phyloP scores from a whole-genome alignment of 345 rosid genomes.

The Leavenworthia alabamica region DNA sequence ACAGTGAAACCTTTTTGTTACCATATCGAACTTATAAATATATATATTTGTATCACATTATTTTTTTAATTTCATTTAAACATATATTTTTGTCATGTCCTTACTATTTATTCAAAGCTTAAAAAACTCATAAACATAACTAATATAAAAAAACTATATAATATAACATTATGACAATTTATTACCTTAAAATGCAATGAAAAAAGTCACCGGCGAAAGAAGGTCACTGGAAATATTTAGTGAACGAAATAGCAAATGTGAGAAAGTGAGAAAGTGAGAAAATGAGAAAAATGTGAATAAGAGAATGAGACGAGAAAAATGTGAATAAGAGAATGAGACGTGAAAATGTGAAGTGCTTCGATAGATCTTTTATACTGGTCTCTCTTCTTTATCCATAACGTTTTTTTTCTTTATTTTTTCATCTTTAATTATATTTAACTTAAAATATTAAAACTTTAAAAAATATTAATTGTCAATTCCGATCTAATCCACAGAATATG shows the following conservation, averaged over 20 bases:
- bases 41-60: background rate
- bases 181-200: background rate
- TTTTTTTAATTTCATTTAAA: background rate
- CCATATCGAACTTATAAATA: background rate
- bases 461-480: background rate
- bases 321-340: constrained; percentile 3
- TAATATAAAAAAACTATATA: background rate
- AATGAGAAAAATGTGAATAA: background rate
- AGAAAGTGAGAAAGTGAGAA: background rate
- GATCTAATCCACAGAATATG: background rate
- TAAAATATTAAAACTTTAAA: background rate
- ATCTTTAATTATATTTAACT: background rate
- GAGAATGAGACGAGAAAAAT: background rate
- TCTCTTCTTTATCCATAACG: background rate
- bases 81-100: background rate
- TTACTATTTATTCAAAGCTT: background rate
- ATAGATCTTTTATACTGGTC: constrained; percentile 7
- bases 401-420: background rate
- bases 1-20: background rate
- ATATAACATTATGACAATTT: background rate
- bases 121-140: background rate
- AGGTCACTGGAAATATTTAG: background rate
- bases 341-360: background rate
- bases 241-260: background rate
- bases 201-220: background rate